phyloP scores from a whole-genome alignment of 169 alveolate genomes.

The Sarcocystis neurona region DNA sequence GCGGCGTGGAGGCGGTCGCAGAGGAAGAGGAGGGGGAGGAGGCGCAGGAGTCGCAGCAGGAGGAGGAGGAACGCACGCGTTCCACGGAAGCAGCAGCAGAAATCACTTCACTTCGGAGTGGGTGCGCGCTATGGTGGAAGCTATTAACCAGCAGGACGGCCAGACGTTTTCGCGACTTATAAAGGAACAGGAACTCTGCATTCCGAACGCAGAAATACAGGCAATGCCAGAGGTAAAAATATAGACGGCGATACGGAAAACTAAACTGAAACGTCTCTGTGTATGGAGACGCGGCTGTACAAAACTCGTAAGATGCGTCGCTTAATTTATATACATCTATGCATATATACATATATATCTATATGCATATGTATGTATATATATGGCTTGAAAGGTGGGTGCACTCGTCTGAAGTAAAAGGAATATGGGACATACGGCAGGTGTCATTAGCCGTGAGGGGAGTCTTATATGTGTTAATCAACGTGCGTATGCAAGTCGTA shows the following conservation, averaged over 20 bases:
- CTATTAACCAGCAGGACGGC: constrained; percentile 18
- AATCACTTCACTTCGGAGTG: constrained; percentile 32
- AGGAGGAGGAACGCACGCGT: too few relatives aligned
- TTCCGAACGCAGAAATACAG: constrained; percentile 38
- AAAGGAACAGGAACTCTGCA: not conserved
- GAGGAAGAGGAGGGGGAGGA: not conserved
- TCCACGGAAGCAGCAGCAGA: not conserved
- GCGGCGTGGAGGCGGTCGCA: constrained; percentile 26
- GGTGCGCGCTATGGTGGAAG: constrained; percentile 27
- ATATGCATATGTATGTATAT: not conserved
- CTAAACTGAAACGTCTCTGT: not conserved
- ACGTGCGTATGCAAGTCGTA: too few relatives aligned
- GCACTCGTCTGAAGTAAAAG: not conserved
- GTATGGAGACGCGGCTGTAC: not conserved
- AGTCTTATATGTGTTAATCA: too few relatives aligned
- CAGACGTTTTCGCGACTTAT: constrained; percentile 33
- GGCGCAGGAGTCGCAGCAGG: not conserved
- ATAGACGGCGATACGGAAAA: not conserved
- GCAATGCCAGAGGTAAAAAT: constrained; percentile 49
- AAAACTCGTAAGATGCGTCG: not conserved
- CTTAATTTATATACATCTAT: not conserved
- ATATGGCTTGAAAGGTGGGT: not conserved
- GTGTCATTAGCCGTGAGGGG: too few relatives aligned
- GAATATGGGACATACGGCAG: too few relatives aligned
- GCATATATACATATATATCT: not conserved